Evolutionary conservation across 2,329 filamentous ascomycete species (phyloP), one percentile per base, ranked within the genome.

Genomic region (Cadophora sp.): DNA sequence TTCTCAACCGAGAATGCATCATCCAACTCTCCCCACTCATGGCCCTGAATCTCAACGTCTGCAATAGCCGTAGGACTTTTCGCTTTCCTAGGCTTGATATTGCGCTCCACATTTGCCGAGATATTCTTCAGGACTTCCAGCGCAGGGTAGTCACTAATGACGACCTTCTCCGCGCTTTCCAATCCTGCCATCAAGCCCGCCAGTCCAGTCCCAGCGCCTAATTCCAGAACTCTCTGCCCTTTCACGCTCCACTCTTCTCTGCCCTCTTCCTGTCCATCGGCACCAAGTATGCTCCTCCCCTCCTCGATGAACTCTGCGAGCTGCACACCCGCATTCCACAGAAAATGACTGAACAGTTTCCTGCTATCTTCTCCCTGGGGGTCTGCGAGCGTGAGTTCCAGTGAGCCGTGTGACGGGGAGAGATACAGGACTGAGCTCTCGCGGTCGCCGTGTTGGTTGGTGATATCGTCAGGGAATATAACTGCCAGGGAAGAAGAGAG

Each of bases 131-230:
- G 78, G 22, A 92, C 84, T 8, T 83, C 81, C 1, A 82, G 79
- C 0, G 90, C 83, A 0, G 91, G 91, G 74, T 92, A 93, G 79
- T 93, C 91, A 16, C 88, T 90, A 27, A 90, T 84, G 29, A 85
- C 81, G 4, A 91, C 84, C 76, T 85, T 73, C 31, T 69, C 46
- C 3, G 84, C 86, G 31, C 84, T 84, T 8, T 84, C 74, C 27
- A 87, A 75, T 0, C 80, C 81, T 3, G 81, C 79, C 76, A 88
- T 78, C 40, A 87, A 81, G 40, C 40, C 40, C 14, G 40, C 40
- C 2, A 43, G 40, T 43, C 40, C 40, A 19, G 40, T 43, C 2
- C 40, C 40, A 16, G 40, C 40, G 5, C 40, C 40, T 14, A 43
- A 19, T 14, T 43, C 83, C 14, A 92, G 76, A 7, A 86, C 85